A percentile compares a stretch with the other conserved stretches of the same genome.
These are phyloP conservation scores for Berberis vulgaris DNA, from an alignment of 164 flowering plant species.

Conservation along the genomic window DNA sequence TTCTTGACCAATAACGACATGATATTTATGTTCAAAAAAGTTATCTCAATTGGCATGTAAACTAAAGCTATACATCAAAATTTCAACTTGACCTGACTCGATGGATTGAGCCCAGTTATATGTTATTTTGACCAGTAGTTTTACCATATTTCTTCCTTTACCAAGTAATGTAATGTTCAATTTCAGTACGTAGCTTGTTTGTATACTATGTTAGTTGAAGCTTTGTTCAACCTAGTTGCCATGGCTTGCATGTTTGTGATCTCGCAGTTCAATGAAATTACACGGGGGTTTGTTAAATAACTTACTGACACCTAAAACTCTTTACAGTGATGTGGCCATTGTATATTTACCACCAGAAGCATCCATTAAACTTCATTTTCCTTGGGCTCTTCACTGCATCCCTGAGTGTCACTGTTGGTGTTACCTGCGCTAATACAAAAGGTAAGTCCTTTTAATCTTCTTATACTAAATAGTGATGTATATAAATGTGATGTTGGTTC, in stretches of 20 bases:
- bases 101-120: no score
- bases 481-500: background rate
- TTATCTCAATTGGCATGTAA: no score
- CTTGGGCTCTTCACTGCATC: constrained; percentile 82
- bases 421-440: constrained; percentile 83
- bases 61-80: no score
- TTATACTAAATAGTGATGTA: background rate
- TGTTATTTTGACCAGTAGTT: no score
- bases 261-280: background rate
- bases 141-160: no score
- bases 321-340: constrained; percentile 83
- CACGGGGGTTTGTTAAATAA: background rate
- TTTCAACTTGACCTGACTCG: no score
- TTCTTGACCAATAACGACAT: no score
- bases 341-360: constrained; percentile 83
- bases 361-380: constrained; percentile 78
- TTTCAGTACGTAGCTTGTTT: no score
- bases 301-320: constrained; percentile 5
- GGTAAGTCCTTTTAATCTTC: constrained; percentile 33
- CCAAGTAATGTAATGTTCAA: no score
- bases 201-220: no score
- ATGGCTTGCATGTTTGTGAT: background rate
- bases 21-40: no score
- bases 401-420: constrained; percentile 77
- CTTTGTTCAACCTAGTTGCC: no score